Evolutionary conservation across 257 asterid genomes (phyloP), one percentile per base, ranked within the genome.

Genomic region (Nicotiana obtusifolia): DNA sequence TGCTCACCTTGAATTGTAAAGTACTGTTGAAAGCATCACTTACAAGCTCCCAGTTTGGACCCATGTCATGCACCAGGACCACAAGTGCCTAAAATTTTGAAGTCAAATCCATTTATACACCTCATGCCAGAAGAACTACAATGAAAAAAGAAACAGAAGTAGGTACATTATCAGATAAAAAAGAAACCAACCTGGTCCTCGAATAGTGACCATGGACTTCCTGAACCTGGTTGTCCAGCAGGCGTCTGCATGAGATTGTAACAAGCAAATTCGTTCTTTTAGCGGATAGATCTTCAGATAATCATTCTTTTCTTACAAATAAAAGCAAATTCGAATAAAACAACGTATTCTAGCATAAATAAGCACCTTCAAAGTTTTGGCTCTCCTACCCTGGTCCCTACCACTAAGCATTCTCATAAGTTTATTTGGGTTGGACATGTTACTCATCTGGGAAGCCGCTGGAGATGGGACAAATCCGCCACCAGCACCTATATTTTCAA

Each of bases 11-110:
- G 89, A 96, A 95, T 67, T 86, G 97, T 91, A 93, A 83, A 52
- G 97, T 87, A 81, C 93, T 90, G 91, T 94, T 96, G 81, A 96
- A 86, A 83, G 97, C 98, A 87, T 96, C 99, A 87, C 97, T 90
- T 41, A 96, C 94, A 59, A 96, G 98, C 92, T 94, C 98, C 99
- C 99, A 96, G 82, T 96, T 94, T 54, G 97, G 97, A 81, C 99
- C 99, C 79, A 94, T 89, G 86, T 96, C 99, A 88, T 96, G 99
- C 82, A 89, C 99, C 84, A 96, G 89, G 85, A 96, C 99, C 84
- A 93, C 95, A 77, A 96, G 98, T 22, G 99, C 98, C 98, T 96
- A 88, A 73, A 81, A 89, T 33, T 62, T 66, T 77, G 81, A 53
- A 13, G 61, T 52, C 64, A 53, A 52, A 49, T 52, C 49, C 66